A percentile compares a stretch with the other conserved stretches of the same genome.
Evolutionary conservation across 148 eudicot genomes (phyloP).

Genomic region (Spergularia bocconei): DNA sequence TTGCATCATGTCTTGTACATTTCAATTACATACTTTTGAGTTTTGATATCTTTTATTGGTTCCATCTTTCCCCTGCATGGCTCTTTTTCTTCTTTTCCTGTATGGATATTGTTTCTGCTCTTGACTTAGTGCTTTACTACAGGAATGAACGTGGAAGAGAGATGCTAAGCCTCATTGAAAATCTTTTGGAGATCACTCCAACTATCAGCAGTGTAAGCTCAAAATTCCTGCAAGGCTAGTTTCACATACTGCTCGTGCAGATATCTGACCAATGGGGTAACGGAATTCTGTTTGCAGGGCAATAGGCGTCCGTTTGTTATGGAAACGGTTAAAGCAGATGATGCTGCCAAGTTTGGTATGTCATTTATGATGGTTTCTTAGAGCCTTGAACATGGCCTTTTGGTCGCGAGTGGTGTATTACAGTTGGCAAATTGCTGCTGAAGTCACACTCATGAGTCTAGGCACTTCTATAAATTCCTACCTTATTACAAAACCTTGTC

Average conservation of each 20-base stretch:
- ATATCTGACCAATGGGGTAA: background rate
- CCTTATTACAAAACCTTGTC: background rate
- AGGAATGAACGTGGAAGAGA: constrained; percentile 96
- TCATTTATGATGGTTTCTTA: background rate
- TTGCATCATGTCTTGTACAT: background rate
- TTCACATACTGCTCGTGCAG: background rate
- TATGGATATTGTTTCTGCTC: background rate
- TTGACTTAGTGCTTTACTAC: constrained; percentile 1
- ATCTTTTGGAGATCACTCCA: constrained; percentile 88
- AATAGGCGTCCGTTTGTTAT: constrained; percentile 84
- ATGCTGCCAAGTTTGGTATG: constrained; percentile 84
- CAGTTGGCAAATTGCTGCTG: background rate
- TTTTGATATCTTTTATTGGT: background rate
- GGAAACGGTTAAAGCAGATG: constrained; percentile 96
- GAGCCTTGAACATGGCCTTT: background rate
- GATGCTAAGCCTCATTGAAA: constrained; percentile 75
- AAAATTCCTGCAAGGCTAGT: constrained; percentile 17
- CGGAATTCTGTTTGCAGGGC: constrained; percentile 46
- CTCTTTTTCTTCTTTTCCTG: background rate
- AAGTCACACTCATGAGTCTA: background rate
- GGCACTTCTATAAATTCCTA: background rate
- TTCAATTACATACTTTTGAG: background rate
- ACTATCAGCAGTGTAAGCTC: constrained; percentile 65
- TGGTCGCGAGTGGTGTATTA: background rate
- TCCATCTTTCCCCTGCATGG: background rate